These are phyloP conservation scores for Jatropha podagrica DNA, from an alignment of 441 rosid genomes.

Conservation along the genomic window DNA sequence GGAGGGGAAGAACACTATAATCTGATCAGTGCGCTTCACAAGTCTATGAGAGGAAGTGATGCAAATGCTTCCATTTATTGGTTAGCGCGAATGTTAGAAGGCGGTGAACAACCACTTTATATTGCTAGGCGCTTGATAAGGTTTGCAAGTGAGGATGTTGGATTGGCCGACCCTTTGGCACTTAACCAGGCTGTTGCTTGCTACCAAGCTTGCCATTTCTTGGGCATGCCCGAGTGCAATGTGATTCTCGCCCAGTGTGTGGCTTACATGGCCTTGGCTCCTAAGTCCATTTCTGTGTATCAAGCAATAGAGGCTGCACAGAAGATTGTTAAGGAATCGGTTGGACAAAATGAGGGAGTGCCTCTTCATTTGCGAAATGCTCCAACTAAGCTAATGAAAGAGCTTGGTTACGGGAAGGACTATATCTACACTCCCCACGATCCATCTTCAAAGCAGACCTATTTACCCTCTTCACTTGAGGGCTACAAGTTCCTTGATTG, in stretches of 20 bases:
- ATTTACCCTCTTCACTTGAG: constrained; percentile 61
- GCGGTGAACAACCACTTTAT: constrained; percentile 85
- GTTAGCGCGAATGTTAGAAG: constrained; percentile 82
- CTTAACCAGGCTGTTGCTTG: constrained; percentile 85
- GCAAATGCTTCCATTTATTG: constrained; percentile 82
- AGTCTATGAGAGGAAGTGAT: constrained; percentile 83
- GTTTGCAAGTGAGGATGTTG: constrained; percentile 87
- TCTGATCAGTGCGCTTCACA: constrained; percentile 76
- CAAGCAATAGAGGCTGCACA: constrained; percentile 65
- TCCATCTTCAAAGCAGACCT: constrained; percentile 56
- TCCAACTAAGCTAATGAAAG: constrained; percentile 77
- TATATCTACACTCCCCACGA: constrained; percentile 71
- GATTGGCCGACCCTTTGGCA: constrained; percentile 75
- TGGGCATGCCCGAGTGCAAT: constrained; percentile 85
- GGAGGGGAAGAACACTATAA: constrained; percentile 88
- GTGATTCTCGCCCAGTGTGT: constrained; percentile 78
- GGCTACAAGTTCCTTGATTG: constrained; percentile 74
- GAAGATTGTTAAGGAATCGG: constrained; percentile 62
- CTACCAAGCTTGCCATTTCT: constrained; percentile 86
- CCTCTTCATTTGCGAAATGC: constrained; percentile 85
- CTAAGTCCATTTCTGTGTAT: constrained; percentile 68
- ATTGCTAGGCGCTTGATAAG: constrained; percentile 75
- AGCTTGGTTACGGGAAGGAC: constrained; percentile 72
- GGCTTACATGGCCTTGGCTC: constrained; percentile 57
- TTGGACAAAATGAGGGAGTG: constrained; percentile 80